phyloP scores from a whole-genome alignment of 768 basidiomycete genomes.

The Termitomyces sp. region DNA sequence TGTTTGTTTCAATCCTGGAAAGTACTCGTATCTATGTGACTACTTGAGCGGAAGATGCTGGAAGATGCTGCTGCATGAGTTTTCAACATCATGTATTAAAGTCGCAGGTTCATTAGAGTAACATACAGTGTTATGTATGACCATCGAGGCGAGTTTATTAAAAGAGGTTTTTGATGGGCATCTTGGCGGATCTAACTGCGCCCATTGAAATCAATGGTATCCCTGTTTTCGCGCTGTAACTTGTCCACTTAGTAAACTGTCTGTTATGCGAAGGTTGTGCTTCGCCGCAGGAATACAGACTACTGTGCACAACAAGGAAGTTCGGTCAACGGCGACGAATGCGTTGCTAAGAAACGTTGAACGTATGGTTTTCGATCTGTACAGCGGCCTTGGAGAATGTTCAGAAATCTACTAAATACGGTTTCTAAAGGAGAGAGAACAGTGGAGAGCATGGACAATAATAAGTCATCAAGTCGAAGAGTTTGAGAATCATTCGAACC shows the following conservation, averaged over 20 bases:
- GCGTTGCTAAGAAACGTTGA: constrained; percentile 52
- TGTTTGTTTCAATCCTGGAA: too few species aligned
- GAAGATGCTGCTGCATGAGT: constrained; percentile 24
- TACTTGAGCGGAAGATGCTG: constrained; percentile 23
- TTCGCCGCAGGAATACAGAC: constrained; percentile 53
- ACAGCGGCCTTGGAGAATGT: constrained; percentile 1
- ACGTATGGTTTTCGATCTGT: constrained; percentile 27
- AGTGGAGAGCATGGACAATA: background rate
- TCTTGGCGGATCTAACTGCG: constrained; percentile 46
- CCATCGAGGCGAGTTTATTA: background rate
- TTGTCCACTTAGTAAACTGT: constrained; percentile 54
- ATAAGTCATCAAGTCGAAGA: background rate
- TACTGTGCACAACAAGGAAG: constrained; percentile 49
- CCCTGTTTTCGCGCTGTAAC: constrained; percentile 41
- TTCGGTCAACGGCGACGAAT: constrained; percentile 30
- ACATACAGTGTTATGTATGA: constrained; percentile 38
- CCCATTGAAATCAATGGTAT: constrained; percentile 47
- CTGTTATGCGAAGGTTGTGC: background rate
- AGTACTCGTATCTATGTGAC: too few species aligned
- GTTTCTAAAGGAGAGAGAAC: background rate
- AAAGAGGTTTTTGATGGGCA: constrained; percentile 50
- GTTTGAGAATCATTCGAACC: background rate
- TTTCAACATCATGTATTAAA: constrained; percentile 49
- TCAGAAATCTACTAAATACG: background rate
- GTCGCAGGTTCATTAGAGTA: constrained; percentile 65